Conservation (phyloP, 495 filamentous ascomycete species). For the Tuber indicum region DNA sequence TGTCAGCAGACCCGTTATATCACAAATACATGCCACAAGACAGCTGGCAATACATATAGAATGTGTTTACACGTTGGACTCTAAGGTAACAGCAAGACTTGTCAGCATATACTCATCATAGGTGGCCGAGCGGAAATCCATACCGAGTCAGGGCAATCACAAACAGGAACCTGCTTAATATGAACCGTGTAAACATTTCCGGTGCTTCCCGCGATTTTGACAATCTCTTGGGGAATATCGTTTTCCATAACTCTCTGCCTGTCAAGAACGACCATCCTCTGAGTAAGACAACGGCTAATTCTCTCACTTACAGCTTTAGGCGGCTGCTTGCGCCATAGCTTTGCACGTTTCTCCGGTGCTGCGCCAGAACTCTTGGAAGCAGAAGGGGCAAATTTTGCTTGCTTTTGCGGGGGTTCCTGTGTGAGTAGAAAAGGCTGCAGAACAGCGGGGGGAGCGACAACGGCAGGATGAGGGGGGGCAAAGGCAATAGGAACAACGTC, state of each 20-base stretch:
- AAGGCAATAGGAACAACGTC: conserved; percentile 1
- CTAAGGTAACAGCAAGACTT: conserved; percentile 1
- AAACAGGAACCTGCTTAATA: conserved; percentile 51
- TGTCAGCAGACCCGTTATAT: not conserved
- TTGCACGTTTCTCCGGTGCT: conserved; percentile 28
- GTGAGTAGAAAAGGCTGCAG: not conserved
- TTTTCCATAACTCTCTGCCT: conserved; percentile 47
- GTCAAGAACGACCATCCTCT: conserved; percentile 56
- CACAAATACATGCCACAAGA: not conserved
- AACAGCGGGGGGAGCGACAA: not conserved
- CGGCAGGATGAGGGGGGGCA: not conserved
- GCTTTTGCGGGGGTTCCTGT: conserved; percentile 17
- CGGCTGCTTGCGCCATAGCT: conserved; percentile 35
- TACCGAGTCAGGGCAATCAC: conserved; percentile 53
- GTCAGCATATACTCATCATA: not conserved
- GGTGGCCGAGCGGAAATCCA: conserved; percentile 36
- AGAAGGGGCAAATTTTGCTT: conserved; percentile 8
- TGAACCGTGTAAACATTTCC: conserved; percentile 58
- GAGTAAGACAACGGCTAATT: conserved; percentile 35
- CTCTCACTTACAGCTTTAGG: conserved; percentile 33
- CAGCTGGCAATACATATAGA: conserved; percentile 49
- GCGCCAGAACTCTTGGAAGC: not conserved
- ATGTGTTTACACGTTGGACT: conserved; percentile 65
- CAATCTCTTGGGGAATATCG: conserved; percentile 48
- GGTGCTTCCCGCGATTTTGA: conserved; percentile 57